phyloP scores from a whole-genome alignment of 805 yeast species.

The Lachancea mirantina region DNA sequence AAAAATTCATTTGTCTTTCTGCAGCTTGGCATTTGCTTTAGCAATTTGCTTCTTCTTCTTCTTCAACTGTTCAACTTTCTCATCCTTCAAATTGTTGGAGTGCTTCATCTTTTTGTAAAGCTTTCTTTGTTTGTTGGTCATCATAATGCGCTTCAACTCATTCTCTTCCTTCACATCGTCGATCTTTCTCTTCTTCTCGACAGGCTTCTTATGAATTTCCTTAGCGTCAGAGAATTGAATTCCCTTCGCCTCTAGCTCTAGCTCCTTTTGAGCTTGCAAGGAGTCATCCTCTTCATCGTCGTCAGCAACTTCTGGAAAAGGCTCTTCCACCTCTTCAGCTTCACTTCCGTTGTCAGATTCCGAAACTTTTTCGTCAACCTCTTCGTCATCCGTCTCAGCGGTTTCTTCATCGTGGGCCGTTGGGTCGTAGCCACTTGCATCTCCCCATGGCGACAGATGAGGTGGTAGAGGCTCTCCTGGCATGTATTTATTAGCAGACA shows the following conservation, averaged over 20 bases:
- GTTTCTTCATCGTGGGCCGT: conserved; percentile 39
- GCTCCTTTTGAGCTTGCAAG: conserved; percentile 63
- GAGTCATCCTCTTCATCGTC: conserved; percentile 50
- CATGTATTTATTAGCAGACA: conserved; percentile 74
- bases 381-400: conserved; percentile 39
- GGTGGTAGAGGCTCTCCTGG: conserved; percentile 97
- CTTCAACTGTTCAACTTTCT: conserved; percentile 59
- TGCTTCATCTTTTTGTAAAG: conserved; percentile 92
- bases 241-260: conserved; percentile 88
- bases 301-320: conserved; percentile 46
- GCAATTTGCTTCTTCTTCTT: conserved; percentile 65
- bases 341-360: conserved; percentile 45
- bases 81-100: conserved; percentile 76
- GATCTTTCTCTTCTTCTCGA: conserved; percentile 31
- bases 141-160: conserved; percentile 91
- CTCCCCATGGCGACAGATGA: conserved; percentile 99
- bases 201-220: conserved; percentile 29
- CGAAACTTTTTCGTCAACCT: conserved; percentile 40
- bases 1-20: no score
- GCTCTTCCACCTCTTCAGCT: conserved; percentile 47
- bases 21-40: conserved; percentile 49
- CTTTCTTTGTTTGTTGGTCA: conserved; percentile 93
- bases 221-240: conserved; percentile 60
- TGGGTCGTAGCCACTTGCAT: conserved; percentile 85
- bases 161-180: conserved; percentile 65